Conservation (phyloP, 2,329 filamentous ascomycete genomes). For the Ustulina deusta region DNA sequence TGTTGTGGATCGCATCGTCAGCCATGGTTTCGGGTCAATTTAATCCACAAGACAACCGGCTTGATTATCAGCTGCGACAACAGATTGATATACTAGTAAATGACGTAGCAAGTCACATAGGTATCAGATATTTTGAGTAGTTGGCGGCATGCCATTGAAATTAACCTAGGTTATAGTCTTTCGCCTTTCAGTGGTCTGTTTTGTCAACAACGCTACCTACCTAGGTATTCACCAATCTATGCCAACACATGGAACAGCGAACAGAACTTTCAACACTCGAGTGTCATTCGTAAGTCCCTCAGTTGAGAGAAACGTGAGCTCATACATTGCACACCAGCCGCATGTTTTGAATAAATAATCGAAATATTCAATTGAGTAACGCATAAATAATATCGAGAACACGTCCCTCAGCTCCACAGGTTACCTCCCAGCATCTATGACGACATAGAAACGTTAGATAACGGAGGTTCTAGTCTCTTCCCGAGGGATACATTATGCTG, state of each 20-base stretch:
- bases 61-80: too few species aligned
- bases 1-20: conserved; percentile 13
- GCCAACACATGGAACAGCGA: too few species aligned
- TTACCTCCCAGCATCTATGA: conserved; percentile 39
- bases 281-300: too few species aligned
- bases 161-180: neutral
- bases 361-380: neutral
- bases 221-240: neutral
- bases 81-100: too few species aligned
- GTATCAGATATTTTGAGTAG: neutral
- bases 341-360: neutral
- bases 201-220: neutral
- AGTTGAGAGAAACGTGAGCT: neutral
- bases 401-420: conserved; percentile 13
- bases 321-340: neutral
- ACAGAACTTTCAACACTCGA: neutral
- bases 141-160: neutral
- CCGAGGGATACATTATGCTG: neutral
- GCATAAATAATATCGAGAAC: neutral
- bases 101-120: neutral
- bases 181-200: neutral
- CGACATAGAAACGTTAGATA: conserved; percentile 44
- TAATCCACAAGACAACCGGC: neutral
- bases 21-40: conserved; percentile 11
- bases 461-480: neutral